A percentile compares a stretch with the other conserved stretches of the same genome.
Conservation (phyloP, 805 yeast species). For the Barnettozyma californica region DNA sequence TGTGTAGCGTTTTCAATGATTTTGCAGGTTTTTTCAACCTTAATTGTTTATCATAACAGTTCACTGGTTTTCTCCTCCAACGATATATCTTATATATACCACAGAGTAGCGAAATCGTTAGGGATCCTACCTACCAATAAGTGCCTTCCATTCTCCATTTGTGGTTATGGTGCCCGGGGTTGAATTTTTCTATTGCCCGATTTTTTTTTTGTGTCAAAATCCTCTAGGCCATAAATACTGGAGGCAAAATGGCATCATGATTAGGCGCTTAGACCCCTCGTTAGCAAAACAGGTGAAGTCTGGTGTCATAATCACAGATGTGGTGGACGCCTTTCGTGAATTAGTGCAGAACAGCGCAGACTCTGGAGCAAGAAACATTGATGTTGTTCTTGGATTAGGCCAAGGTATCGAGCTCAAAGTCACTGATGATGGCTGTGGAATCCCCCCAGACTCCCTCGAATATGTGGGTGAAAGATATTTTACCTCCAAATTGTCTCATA, state of each 20-base stretch:
- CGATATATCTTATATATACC: too few species aligned
- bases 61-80: too few species aligned
- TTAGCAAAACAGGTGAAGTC: slow-evolving; percentile 12
- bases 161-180: too few species aligned
- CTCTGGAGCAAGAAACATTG: slow-evolving; percentile 39
- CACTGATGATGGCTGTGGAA: slow-evolving; percentile 71
- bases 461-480: slow-evolving; percentile 41
- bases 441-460: slow-evolving; percentile 41
- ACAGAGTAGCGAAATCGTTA: too few species aligned
- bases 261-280: slow-evolving; percentile 4
- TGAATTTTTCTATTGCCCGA: too few species aligned
- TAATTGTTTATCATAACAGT: too few species aligned
- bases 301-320: slow-evolving; percentile 27
- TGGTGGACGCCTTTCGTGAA: slow-evolving; percentile 42
- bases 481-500: slow-evolving; percentile 48
- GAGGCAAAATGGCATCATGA: neutral
- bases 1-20: slow-evolving; percentile 27
- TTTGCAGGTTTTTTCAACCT: slow-evolving; percentile 30
- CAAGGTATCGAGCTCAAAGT: slow-evolving; percentile 34
- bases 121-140: too few species aligned
- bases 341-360: slow-evolving; percentile 52
- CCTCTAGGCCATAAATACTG: too few species aligned
- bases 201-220: neutral
- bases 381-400: slow-evolving; percentile 31
- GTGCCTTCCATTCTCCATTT: too few species aligned